phyloP scores from a whole-genome alignment of 495 filamentous ascomycete genomes.

The Oidiodendron maius region DNA sequence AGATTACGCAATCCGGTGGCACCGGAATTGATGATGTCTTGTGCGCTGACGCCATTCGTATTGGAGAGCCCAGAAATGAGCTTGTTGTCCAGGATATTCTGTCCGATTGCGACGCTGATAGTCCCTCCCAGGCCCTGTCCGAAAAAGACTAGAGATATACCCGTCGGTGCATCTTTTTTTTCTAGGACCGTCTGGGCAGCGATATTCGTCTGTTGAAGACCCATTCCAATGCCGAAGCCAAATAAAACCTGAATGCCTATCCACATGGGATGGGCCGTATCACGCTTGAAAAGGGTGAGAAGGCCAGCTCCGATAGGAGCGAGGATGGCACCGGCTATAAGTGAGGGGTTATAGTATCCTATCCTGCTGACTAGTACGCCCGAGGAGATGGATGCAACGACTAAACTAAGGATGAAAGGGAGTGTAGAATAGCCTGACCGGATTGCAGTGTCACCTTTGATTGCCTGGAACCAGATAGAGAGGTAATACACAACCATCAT shows the following conservation, averaged over 20 bases:
- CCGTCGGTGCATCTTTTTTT: slow-evolving; percentile 48
- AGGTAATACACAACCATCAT: slow-evolving; percentile 61
- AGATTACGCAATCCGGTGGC: slow-evolving; percentile 23
- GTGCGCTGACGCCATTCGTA: slow-evolving; percentile 33
- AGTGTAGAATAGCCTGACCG: slow-evolving; percentile 66
- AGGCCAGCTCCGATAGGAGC: slow-evolving; percentile 55
- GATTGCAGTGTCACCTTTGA: slow-evolving; percentile 48
- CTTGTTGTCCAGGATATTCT: slow-evolving; percentile 56
- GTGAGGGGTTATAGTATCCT: slow-evolving; percentile 60
- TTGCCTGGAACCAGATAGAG: too few species aligned
- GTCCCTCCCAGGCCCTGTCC: slow-evolving; percentile 54
- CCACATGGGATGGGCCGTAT: slow-evolving; percentile 48
- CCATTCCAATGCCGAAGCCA: slow-evolving; percentile 62
- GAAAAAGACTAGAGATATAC: slow-evolving; percentile 54
- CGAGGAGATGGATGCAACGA: slow-evolving; percentile 37
- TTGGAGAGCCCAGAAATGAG: slow-evolving; percentile 29
- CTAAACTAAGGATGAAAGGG: slow-evolving; percentile 45
- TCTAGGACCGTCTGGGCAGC: slow-evolving; percentile 50
- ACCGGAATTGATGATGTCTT: slow-evolving; percentile 42
- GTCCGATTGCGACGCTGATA: slow-evolving; percentile 52
- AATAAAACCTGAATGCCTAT: slow-evolving; percentile 62
- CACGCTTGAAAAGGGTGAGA: slow-evolving; percentile 48
- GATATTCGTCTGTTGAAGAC: slow-evolving; percentile 58
- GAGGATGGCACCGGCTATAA: slow-evolving; percentile 43
- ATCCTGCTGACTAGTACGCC: slow-evolving; percentile 50